Evolutionary conservation across 2,329 filamentous ascomycete species (phyloP), one percentile per base, ranked within the genome.

Genomic region (Diaporthe humulicola): DNA sequence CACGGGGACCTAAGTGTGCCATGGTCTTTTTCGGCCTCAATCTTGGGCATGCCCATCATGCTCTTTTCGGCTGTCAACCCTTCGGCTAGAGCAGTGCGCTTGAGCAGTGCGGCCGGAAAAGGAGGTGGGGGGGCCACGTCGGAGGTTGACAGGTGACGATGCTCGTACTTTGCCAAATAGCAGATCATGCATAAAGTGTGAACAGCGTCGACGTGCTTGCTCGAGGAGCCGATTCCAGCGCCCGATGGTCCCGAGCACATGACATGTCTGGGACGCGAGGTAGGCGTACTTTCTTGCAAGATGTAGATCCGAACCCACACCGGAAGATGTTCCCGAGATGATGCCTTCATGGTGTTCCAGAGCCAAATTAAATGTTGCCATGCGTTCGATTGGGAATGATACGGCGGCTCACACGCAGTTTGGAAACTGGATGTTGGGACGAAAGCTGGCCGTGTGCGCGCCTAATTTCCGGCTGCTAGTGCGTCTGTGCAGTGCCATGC

Each of bases 401-500:
- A 12, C 64, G n/a, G 64, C 30, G 64, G 30, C 48, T 28, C 48
- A 33, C 28, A 40, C 30, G 45, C 33, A 30, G 15, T 40, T 14
- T 40, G n/a, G 48, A 28, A 19, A 19, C 30, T 69, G 19, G 45
- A 38, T 12, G 36, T 48, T 66, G 54, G 56, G 42, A 17, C 14
- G 30, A 28, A 33, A 48, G 70, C 5, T 33, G 45, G 33, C 22
- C 38, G 45, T 42, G 70, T 61, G 45, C 70, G 70, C 70, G 57
- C 57, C 50, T 72, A 72, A 64, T 72, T 64, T 64, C 36, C 57
- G 48, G 57, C 57, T 40, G 33, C 19, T 56, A 60, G 70, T 72
- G 57, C 42, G 57, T 48, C 57, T 56, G 57, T 52, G 61, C 30
- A 36, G 28, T 33, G 17, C 28, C 33, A 33, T 52, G 45, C 22